A percentile compares a stretch with the other conserved stretches of the same genome.
These are phyloP conservation scores for Aspergillus sclerotioniger DNA, from an alignment of 495 filamentous ascomycete species.

Conservation along the genomic window DNA sequence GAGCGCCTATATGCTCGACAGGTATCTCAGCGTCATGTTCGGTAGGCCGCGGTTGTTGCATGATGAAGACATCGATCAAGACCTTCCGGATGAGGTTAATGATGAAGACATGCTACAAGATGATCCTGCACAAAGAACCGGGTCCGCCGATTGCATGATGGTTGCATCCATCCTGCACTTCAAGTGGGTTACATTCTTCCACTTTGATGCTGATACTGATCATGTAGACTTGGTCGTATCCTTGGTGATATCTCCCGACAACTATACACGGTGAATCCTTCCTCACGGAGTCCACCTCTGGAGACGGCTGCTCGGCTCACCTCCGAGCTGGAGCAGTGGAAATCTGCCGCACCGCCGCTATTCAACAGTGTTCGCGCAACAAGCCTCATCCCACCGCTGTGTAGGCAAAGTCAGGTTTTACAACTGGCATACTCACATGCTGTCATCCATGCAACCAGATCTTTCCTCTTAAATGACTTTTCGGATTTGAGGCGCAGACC, in stretches of 20 bases:
- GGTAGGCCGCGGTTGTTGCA: conserved; percentile 53
- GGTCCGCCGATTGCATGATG: conserved; percentile 44
- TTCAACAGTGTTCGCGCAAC: conserved; percentile 46
- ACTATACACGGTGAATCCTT: conserved; percentile 47
- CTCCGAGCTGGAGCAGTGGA: conserved; percentile 37
- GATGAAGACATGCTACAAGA: conserved; percentile 53
- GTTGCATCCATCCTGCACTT: conserved; percentile 48
- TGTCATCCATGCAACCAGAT: conserved; percentile 55
- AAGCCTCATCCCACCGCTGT: conserved; percentile 51
- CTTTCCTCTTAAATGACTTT: conserved; percentile 53
- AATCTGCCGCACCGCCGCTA: conserved; percentile 41
- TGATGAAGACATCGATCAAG: conserved; percentile 54
- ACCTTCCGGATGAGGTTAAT: conserved; percentile 49
- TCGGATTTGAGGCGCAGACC: conserved; percentile 41
- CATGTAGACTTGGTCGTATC: conserved; percentile 40
- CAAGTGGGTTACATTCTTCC: conserved; percentile 26
- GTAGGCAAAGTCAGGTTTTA: conserved; percentile 54
- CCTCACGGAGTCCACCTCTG: conserved; percentile 36
- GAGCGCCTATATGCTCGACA: conserved; percentile 56
- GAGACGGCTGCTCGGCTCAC: conserved; percentile 40
- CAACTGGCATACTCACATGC: conserved; percentile 53
- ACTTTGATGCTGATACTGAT: conserved; percentile 5
- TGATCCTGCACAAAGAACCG: conserved; percentile 31
- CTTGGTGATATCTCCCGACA: conserved; percentile 46
- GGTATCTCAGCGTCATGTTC: conserved; percentile 55